Conservation (phyloP, 164 flowering plant species). For the Chimonanthus praecox region DNA sequence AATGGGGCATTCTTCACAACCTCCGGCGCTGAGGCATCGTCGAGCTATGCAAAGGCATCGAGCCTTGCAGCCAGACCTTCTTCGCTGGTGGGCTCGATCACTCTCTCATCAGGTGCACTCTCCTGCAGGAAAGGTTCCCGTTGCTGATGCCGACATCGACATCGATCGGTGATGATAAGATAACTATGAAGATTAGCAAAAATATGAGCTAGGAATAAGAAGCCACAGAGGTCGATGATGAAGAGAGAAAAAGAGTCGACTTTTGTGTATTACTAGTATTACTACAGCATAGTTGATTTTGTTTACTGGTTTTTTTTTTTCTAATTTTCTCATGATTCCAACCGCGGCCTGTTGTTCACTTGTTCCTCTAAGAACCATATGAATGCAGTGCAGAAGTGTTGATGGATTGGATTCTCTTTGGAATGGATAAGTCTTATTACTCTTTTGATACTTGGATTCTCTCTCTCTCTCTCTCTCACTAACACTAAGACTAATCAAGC, state of each 20-base stretch:
- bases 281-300: neutral
- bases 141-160: conserved; percentile 22
- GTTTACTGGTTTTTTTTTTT: neutral
- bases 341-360: conserved; percentile 14
- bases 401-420: neutral
- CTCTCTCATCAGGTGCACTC: conserved; percentile 49
- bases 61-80: conserved; percentile 64
- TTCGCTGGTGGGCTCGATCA: conserved; percentile 42
- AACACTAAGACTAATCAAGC: no score
- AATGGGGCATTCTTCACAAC: conserved; percentile 71
- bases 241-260: neutral
- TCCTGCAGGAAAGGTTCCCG: conserved; percentile 51
- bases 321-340: conserved; percentile 6
- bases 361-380: neutral
- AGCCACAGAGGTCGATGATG: no score
- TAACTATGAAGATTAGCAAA: neutral
- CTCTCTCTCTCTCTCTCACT: neutral
- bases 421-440: neutral
- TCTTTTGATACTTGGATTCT: neutral
- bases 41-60: conserved; percentile 64
- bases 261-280: neutral
- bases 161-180: neutral
- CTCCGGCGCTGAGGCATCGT: conserved; percentile 58
- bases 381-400: neutral
- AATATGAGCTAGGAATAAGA: neutral